Percentiles rank a stretch among this genome's conserved stretches.
phyloP scores from a whole-genome alignment of 805 yeast species.

The Candida michaelii region DNA sequence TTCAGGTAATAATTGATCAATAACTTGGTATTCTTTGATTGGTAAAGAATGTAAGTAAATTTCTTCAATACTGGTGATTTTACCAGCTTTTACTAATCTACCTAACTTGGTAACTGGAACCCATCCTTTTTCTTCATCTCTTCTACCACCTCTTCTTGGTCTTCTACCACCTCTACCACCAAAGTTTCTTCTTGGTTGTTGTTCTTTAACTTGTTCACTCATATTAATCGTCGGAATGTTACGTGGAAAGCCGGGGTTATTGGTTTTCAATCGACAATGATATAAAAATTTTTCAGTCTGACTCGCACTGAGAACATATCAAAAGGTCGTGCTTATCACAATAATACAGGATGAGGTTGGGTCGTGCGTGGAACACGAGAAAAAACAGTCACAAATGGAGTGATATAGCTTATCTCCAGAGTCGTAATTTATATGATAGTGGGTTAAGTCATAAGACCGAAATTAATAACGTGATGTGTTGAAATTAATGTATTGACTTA shows the following conservation, averaged over 20 bases:
- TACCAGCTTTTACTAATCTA: constrained; percentile 98
- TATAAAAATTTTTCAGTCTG: constrained; percentile 12
- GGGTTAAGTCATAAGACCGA: background rate
- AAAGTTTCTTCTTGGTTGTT: constrained; percentile 46
- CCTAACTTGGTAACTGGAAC: constrained; percentile 99
- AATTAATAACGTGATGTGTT: too few relatives aligned
- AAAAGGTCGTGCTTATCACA: constrained; percentile 4
- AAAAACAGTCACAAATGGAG: background rate
- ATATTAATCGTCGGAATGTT: constrained; percentile 53
- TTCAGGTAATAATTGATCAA: constrained; percentile 92
- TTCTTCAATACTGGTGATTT: constrained; percentile 94
- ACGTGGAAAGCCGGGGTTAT: constrained; percentile 70
- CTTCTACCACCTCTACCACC: constrained; percentile 61
- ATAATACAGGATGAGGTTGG: too few relatives aligned
- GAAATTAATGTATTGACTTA: too few relatives aligned
- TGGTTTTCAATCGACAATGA: constrained; percentile 63
- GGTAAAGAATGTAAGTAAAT: constrained; percentile 99
- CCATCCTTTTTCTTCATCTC: constrained; percentile 98
- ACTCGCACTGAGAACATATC: constrained; percentile 1
- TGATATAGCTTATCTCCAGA: background rate
- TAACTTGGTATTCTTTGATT: constrained; percentile 98
- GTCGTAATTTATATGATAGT: background rate
- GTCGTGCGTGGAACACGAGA: background rate
- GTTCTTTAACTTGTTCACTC: constrained; percentile 25
- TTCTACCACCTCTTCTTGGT: constrained; percentile 56